Conservation (phyloP, 441 rosid species). For the Pelargonium citronellum region DNA sequence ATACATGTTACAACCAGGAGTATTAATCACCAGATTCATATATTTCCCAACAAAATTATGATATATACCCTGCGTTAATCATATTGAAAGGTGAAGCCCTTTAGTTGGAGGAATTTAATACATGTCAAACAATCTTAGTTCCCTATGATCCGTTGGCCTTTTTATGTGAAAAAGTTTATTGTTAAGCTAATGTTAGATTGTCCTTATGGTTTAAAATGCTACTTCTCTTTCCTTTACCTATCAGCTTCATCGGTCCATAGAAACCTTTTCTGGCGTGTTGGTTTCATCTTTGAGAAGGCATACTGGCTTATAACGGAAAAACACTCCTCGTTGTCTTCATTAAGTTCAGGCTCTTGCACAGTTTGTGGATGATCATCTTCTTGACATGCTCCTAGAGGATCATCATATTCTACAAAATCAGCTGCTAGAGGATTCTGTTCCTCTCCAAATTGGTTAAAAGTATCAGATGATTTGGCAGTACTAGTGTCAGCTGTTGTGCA, state of each 20-base stretch:
- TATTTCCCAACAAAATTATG: background rate
- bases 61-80: background rate
- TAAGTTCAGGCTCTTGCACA: constrained; percentile 33
- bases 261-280: constrained; percentile 52
- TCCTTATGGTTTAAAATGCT: constrained; percentile 11
- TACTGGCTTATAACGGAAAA: constrained; percentile 36
- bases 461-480: constrained; percentile 27
- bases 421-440: constrained; percentile 26
- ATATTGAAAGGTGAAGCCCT: constrained; percentile 11
- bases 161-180: constrained; percentile 3
- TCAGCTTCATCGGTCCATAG: constrained; percentile 87
- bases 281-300: constrained; percentile 43
- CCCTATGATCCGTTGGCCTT: constrained; percentile 1
- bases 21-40: constrained; percentile 11
- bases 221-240: constrained; percentile 42
- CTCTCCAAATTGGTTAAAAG: constrained; percentile 25
- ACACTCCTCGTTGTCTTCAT: constrained; percentile 38
- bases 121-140: background rate
- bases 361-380: constrained; percentile 37
- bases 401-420: constrained; percentile 29
- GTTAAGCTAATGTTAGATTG: constrained; percentile 8
- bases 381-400: constrained; percentile 24
- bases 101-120: constrained; percentile 10
- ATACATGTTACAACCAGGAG: constrained; percentile 2
- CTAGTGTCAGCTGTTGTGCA: constrained; percentile 31